phyloP scores from a whole-genome alignment of 2,329 filamentous ascomycete species.

The Trichoderma sp. region DNA sequence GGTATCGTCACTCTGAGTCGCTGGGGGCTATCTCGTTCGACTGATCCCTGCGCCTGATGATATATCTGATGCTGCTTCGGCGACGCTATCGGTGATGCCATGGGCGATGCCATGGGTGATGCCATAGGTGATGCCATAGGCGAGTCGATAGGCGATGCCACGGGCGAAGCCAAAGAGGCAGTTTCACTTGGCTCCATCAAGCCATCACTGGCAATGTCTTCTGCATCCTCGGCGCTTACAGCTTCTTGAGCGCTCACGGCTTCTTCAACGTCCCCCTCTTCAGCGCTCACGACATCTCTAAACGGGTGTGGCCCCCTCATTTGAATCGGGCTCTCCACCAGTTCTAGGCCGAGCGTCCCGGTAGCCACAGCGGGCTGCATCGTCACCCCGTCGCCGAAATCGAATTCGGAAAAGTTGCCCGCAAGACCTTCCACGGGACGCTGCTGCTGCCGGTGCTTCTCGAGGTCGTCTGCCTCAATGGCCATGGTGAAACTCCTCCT shows the following conservation, averaged over 20 bases:
- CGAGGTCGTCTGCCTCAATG: conserved; percentile 24
- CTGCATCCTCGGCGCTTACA: not conserved
- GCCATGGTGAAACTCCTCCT: conserved; percentile 48
- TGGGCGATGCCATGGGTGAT: not conserved
- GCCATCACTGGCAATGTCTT: not conserved
- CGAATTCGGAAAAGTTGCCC: conserved; percentile 39
- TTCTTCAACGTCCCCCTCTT: not conserved
- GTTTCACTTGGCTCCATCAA: not conserved
- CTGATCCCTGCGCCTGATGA: not conserved
- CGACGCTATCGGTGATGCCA: not conserved
- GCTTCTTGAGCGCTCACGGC: not conserved
- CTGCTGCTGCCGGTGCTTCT: conserved; percentile 24
- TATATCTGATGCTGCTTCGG: not conserved
- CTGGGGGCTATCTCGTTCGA: not conserved
- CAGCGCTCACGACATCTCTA: not conserved
- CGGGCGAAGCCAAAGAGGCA: not conserved
- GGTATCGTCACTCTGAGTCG: conserved; percentile 1
- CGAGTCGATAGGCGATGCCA: not conserved
- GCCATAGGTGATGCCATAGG: not conserved
- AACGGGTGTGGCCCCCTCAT: conserved; percentile 16
- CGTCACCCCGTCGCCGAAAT: conserved; percentile 36
- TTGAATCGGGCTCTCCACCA: conserved; percentile 17
- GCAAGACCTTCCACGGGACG: conserved; percentile 34
- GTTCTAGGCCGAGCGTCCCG: conserved; percentile 14
- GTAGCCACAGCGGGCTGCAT: conserved; percentile 18